These are phyloP conservation scores for Bruguiera sexangula DNA, from an alignment of 345 rosid genomes.

Conservation along the genomic window DNA sequence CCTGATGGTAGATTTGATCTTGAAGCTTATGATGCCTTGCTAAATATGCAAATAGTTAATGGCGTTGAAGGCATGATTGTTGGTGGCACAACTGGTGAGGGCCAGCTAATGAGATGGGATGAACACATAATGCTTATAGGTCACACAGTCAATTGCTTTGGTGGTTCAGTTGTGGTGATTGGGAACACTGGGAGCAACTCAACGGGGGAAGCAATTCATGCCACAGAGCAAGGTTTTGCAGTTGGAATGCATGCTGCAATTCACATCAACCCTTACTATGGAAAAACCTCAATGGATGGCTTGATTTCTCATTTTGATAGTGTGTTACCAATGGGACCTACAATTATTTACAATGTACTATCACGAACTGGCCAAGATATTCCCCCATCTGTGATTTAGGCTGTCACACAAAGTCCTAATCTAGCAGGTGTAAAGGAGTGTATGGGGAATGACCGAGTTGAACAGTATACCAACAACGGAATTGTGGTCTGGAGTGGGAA, in stretches of 20 bases:
- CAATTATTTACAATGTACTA: constrained; percentile 82
- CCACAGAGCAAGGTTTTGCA: constrained; percentile 87
- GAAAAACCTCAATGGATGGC: constrained; percentile 83
- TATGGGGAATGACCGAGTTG: constrained; percentile 62
- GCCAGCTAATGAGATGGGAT: constrained; percentile 97
- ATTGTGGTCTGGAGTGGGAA: constrained; percentile 87
- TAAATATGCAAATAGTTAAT: constrained; percentile 58
- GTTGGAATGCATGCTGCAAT: constrained; percentile 95
- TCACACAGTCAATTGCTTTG: constrained; percentile 79
- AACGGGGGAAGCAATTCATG: constrained; percentile 83
- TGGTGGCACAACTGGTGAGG: constrained; percentile 95
- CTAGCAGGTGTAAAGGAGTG: constrained; percentile 83
- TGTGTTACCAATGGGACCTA: constrained; percentile 85
- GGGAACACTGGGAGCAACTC: constrained; percentile 95
- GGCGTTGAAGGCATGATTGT: constrained; percentile 83
- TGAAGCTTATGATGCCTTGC: constrained; percentile 72
- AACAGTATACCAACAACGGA: constrained; percentile 55
- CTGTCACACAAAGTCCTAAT: constrained; percentile 54
- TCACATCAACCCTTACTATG: constrained; percentile 90
- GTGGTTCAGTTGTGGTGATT: constrained; percentile 67
- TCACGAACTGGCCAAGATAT: constrained; percentile 86
- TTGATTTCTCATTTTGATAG: constrained; percentile 64
- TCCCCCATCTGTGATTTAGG: constrained; percentile 53
- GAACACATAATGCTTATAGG: constrained; percentile 93
- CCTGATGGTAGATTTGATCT: constrained; percentile 92